Evolutionary conservation across 2,329 filamentous ascomycete genomes (phyloP).

Genomic region (Alternaria angustiovoidea): DNA sequence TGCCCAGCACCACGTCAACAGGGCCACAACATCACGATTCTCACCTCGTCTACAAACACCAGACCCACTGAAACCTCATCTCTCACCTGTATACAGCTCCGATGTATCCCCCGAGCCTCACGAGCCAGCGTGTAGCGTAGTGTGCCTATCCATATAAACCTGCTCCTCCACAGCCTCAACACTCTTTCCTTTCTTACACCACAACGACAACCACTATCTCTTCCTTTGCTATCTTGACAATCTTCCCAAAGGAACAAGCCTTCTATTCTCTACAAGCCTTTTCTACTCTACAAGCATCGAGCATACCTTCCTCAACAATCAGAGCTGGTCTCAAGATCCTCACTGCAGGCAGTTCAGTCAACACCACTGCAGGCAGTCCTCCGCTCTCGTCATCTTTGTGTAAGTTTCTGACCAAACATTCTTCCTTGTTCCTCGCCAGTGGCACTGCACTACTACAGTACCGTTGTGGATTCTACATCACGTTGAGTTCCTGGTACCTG

Average conservation of each 20-base stretch:
- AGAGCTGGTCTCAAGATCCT: constrained; percentile 23
- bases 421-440: neutral
- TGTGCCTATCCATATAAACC: constrained; percentile 23
- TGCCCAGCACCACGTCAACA: neutral
- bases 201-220: constrained; percentile 11
- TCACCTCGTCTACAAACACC: neutral
- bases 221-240: constrained; percentile 8
- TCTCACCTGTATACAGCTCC: constrained; percentile 16
- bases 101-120: neutral
- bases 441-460: constrained; percentile 1
- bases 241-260: constrained; percentile 3
- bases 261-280: neutral
- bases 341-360: constrained; percentile 27
- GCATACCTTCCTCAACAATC: constrained; percentile 11
- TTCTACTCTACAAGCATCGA: neutral
- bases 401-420: constrained; percentile 12
- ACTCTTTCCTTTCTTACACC: constrained; percentile 27
- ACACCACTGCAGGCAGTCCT: constrained; percentile 26
- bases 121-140: constrained; percentile 7
- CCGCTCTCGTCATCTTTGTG: constrained; percentile 23
- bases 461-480: constrained; percentile 12
- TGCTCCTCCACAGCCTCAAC: constrained; percentile 8
- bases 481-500: constrained; percentile 5
- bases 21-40: neutral
- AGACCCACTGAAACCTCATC: neutral